Base-by-base conservation (phyloP, 2,329 filamentous ascomycete species). In the Knufia fluminis region DNA sequence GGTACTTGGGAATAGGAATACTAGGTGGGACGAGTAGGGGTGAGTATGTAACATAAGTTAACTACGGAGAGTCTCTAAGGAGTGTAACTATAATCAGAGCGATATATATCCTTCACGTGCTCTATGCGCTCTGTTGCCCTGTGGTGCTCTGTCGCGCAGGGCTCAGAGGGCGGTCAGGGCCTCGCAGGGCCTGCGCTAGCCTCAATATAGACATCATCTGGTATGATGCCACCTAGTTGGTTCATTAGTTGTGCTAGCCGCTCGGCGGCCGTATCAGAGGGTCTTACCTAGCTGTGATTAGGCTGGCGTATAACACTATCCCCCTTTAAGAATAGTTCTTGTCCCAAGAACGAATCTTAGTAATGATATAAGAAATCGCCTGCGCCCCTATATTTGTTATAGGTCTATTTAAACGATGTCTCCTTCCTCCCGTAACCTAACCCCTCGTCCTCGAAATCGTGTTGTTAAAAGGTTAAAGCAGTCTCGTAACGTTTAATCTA, bases 361-460 rank as follows among this genome's bases (percentile, higher is more conserved):
- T 16, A 38, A 20, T 38, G n/a, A 38, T 38, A 38, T 38, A 38
- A 38, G 35, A 38, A 38, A n/a, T 38, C 14, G 35, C 39, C 39
- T 42, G 14, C 39, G 17, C 22, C 22, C 22, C 4, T 22, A 22
- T 42, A 42, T 8, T 7, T 20, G 39, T n/a, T 8, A 9, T 22
- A 42, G 22, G 17, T 42, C 17, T 42, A 6, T 17, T 22, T n/a
- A 9, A 42, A 26, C 22, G 17, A 22, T 26, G 17, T 42, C 39
- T 26, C 20, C 39, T 26, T 42, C 39, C 22, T 42, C 7, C 22
- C 20, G 19, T 16, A 38, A 7, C 4, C 6, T 16, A 16, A 42
- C 8, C 8, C 14, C 17, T 42, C 10, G 7, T 6, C 7, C 7
- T 20, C 8, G 6, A 9, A 7, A 6, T 16, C 19, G 19, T 7